A percentile compares a stretch with the other conserved stretches of the same genome.
Evolutionary conservation across 345 rosid genomes (phyloP).

Genomic region (Hibiscus tridactylites): DNA sequence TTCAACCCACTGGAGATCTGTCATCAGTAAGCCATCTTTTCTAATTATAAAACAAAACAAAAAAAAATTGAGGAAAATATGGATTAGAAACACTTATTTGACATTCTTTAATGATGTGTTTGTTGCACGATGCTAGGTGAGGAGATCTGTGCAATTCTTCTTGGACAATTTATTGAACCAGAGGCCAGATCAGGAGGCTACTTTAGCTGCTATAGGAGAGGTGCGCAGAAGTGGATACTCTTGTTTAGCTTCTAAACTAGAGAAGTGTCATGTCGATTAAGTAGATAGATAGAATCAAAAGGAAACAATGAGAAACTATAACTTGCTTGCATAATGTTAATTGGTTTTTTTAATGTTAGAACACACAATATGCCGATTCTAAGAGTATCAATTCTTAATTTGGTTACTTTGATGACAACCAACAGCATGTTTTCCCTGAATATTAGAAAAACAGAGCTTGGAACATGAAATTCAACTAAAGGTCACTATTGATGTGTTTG

Average conservation of each 20-base stretch:
- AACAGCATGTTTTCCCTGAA: not conserved
- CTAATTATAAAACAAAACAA: not conserved
- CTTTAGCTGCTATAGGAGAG: conserved; percentile 88
- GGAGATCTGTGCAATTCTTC: conserved; percentile 92
- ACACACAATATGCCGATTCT: not conserved
- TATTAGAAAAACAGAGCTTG: not conserved
- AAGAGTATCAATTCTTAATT: not conserved
- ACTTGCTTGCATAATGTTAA: not conserved
- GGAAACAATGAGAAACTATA: not conserved
- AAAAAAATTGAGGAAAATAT: not conserved
- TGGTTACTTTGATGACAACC: not conserved
- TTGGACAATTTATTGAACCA: conserved; percentile 75
- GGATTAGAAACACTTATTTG: not conserved
- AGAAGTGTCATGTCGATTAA: not conserved
- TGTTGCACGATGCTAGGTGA: conserved; percentile 42
- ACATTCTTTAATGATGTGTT: not conserved
- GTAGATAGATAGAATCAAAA: not conserved
- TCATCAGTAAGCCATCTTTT: conserved; percentile 49
- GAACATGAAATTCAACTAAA: not conserved
- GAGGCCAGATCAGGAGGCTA: conserved; percentile 80
- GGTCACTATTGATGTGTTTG: not conserved
- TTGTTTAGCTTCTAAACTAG: not conserved
- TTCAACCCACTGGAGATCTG: conserved; percentile 92
- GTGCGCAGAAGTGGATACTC: conserved; percentile 24
- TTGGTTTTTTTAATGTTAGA: not conserved